Evolutionary conservation across 2,329 filamentous ascomycete species (phyloP).

Genomic region (Clonostachys rosea): DNA sequence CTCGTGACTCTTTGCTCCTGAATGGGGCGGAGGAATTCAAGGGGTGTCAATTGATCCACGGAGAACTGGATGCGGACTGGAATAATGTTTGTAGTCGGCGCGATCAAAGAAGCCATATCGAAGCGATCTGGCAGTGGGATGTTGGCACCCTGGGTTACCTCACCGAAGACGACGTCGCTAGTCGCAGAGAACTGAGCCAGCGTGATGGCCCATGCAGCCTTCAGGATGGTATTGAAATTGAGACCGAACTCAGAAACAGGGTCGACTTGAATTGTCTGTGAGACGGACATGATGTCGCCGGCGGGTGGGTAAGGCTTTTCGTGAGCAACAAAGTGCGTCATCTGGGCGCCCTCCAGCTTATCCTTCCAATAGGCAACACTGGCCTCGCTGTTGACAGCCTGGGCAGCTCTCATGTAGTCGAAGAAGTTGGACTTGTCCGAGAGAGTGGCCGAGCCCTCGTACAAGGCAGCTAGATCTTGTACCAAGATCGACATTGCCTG

Average conservation of each 20-base stretch:
- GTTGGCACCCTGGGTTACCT: slow-evolving; percentile 43
- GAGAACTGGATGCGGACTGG: slow-evolving; percentile 44
- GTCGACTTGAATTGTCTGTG: slow-evolving; percentile 30
- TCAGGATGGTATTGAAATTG: slow-evolving; percentile 47
- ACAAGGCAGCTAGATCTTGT: slow-evolving; percentile 42
- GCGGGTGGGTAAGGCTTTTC: slow-evolving; percentile 31
- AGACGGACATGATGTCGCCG: slow-evolving; percentile 30
- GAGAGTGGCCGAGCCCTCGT: slow-evolving; percentile 26
- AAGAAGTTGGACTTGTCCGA: slow-evolving; percentile 36
- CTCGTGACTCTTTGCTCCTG: slow-evolving; percentile 42
- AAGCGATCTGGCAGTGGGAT: slow-evolving; percentile 36
- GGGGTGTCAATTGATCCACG: slow-evolving; percentile 33
- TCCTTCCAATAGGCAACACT: slow-evolving; percentile 39
- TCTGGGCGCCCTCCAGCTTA: slow-evolving; percentile 35
- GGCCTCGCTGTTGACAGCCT: slow-evolving; percentile 24
- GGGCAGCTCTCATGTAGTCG: slow-evolving; percentile 37
- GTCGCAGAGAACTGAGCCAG: slow-evolving; percentile 43
- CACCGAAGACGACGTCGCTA: slow-evolving; percentile 52
- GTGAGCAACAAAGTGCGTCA: slow-evolving; percentile 40
- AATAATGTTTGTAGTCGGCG: slow-evolving; percentile 39
- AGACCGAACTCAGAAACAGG: slow-evolving; percentile 37
- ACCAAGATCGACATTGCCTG: slow-evolving; percentile 37
- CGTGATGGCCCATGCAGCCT: slow-evolving; percentile 53
- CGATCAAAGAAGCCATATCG: slow-evolving; percentile 49
- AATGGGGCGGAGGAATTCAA: slow-evolving; percentile 42